phyloP scores from a whole-genome alignment of 305 asterid species.

The Stenogyne calaminthoides region DNA sequence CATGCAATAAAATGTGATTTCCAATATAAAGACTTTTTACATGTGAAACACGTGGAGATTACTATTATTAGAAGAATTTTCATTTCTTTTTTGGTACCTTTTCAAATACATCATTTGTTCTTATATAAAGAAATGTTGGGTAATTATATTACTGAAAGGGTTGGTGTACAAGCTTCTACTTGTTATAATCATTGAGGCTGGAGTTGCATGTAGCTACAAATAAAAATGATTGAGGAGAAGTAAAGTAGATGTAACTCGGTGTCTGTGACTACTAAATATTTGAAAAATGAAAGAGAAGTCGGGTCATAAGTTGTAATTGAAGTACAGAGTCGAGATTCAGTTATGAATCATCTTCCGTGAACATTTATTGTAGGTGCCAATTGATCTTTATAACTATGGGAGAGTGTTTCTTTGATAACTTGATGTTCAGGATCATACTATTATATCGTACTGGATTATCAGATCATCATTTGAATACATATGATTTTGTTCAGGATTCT shows the following conservation, averaged over 20 bases:
- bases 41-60: background rate
- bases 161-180: background rate
- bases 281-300: slow-evolving; percentile 16
- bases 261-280: background rate
- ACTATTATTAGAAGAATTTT: background rate
- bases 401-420: background rate
- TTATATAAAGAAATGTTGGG: background rate
- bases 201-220: background rate
- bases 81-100: background rate
- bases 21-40: background rate
- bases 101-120: background rate
- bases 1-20: slow-evolving; percentile 4
- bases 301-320: background rate
- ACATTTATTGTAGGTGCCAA: too few species aligned
- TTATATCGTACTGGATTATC: background rate
- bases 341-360: background rate
- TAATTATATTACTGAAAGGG: background rate
- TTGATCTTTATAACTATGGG: background rate
- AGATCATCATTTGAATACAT: background rate
- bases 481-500: slow-evolving; percentile 27
- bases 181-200: background rate
- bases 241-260: background rate
- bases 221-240: background rate
- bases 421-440: slow-evolving; percentile 1
- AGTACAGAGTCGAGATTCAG: background rate